A percentile compares a stretch with the other conserved stretches of the same genome.
Evolutionary conservation across 2,329 filamentous ascomycete species (phyloP).

Genomic region (Pseudogymnoascus sp.): DNA sequence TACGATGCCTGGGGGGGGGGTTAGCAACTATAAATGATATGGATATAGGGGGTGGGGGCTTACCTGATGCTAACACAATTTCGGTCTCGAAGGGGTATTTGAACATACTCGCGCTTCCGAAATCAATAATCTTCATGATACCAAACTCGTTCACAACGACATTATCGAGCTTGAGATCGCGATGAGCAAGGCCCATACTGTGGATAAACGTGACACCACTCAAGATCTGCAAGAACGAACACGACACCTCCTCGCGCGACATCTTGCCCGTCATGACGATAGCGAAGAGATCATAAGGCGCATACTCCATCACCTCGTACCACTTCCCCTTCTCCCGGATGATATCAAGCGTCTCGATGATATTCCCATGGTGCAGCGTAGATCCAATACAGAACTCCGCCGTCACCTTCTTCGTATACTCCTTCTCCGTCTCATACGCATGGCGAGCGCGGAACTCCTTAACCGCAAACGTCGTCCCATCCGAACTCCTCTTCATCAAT

Average conservation of each 20-base stretch:
- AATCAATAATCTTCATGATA: conserved; percentile 99
- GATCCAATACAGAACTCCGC: conserved; percentile 98
- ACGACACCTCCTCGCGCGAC: conserved; percentile 82
- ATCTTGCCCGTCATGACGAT: conserved; percentile 99
- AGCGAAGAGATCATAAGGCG: conserved; percentile 90
- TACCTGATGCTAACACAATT: conserved; percentile 73
- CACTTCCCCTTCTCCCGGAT: conserved; percentile 89
- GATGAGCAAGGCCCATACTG: conserved; percentile 87
- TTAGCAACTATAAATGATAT: conserved; percentile 12
- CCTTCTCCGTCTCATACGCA: conserved; percentile 85
- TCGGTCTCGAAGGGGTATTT: conserved; percentile 94
- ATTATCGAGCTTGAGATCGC: conserved; percentile 94
- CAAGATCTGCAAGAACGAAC: conserved; percentile 87
- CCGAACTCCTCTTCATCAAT: conserved; percentile 86
- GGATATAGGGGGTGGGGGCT: conserved; percentile 29
- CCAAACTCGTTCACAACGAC: conserved; percentile 93
- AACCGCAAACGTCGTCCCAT: conserved; percentile 90
- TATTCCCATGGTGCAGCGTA: conserved; percentile 92
- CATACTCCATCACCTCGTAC: conserved; percentile 99
- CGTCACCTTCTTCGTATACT: conserved; percentile 97
- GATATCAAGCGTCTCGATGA: conserved; percentile 96
- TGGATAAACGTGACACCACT: conserved; percentile 93
- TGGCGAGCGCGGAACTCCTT: conserved; percentile 94
- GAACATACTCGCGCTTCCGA: conserved; percentile 94
- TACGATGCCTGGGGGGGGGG: conserved; percentile 53